phyloP scores from a whole-genome alignment of 2,329 filamentous ascomycete genomes.

The Trichoderma sp. region DNA sequence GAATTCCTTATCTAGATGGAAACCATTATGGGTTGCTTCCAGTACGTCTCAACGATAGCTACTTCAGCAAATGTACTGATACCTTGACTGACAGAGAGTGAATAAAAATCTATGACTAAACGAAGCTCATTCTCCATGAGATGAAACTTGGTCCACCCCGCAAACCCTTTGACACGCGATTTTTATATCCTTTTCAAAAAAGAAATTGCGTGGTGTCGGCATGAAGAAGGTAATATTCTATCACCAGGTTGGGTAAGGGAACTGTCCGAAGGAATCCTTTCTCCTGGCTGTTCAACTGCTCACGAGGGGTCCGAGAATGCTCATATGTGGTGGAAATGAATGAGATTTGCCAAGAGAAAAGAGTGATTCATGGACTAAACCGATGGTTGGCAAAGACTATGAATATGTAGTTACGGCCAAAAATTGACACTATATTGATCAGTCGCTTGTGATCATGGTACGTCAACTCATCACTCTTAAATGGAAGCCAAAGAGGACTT shows the following conservation, averaged over 20 bases:
- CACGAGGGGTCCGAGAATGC: neutral
- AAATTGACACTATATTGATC: neutral
- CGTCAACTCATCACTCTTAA: neutral
- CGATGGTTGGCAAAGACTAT: neutral
- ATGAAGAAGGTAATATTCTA: no score
- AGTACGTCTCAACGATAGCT: neutral
- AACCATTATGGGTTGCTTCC: neutral
- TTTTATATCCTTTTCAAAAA: neutral
- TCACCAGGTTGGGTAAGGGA: no score
- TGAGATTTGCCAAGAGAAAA: neutral
- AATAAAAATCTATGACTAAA: neutral
- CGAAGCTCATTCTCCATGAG: neutral
- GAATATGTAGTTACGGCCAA: neutral
- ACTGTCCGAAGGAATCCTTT: neutral
- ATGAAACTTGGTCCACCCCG: neutral
- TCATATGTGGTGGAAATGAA: neutral
- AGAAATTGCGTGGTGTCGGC: no score
- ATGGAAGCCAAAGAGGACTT: neutral
- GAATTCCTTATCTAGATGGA: neutral
- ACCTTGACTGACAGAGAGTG: neutral
- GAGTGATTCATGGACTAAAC: neutral
- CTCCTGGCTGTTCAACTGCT: neutral
- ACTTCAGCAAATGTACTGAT: neutral
- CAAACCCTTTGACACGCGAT: neutral
- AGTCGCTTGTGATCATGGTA: neutral